Base-by-base conservation (phyloP, 805 yeast species). In the Myxozyma geophila region DNA sequence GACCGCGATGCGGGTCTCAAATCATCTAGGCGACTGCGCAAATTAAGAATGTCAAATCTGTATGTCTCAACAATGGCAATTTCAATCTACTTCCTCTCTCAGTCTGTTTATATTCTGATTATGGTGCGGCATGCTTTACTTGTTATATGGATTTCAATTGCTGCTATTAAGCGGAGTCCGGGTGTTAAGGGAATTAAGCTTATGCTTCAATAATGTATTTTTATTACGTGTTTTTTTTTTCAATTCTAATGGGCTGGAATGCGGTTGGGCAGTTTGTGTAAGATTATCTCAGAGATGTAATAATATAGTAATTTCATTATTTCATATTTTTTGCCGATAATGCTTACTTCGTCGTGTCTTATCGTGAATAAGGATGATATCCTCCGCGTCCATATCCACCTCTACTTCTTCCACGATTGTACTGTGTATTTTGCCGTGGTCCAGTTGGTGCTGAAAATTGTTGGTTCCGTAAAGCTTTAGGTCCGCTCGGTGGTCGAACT, bases 331-430 rank as follows among this genome's bases (percentile, higher is more conserved):
- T 23, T 9, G 2, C 36, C 9, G 6, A 40, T 19, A 2, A 33
- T 15, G 2, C 51, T 23, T 40, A 23, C 13, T 2, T 43, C 12
- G 12, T 9, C 33, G 19, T 3, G 15, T 19, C n/a, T 23, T 40
- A 62, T 15, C 67, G 60, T n/a, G 67, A n/a, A 46, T 63, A 60
- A 2, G 63, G 64, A 43, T 51, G 61, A 28, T 59, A 59, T 9
- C 60, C 55, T 33, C 61, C 54, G 13, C 65, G 41, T 4, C 57
- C 37, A 33, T 41, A 43, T 2, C 65, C 47, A 10, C 50, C 60
- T 23, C 60, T 28, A 13, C 58, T 54, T 28, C 61, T 55, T 21
- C 50, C 46, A 13, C 62, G 59, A 12, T 17, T n/a, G 33, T 15
- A 54, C 19, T 40, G 40, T 13, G 19, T 44, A 19, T 33, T 21